Base-by-base conservation (phyloP, 768 basidiomycete genomes). In the Calvatia gigantea region DNA sequence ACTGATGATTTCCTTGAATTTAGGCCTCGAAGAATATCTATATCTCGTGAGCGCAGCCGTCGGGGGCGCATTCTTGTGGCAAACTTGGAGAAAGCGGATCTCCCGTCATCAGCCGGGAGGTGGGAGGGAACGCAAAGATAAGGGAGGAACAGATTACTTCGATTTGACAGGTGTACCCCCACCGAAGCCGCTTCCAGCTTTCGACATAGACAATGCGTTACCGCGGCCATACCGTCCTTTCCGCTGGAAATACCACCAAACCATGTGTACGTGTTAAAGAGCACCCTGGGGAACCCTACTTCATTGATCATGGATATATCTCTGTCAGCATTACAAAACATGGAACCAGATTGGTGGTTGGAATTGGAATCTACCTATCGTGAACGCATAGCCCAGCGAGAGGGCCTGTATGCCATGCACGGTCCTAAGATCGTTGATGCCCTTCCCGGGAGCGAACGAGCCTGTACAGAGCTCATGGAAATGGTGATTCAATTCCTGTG, bases 401-500 rank as follows among this genome's bases (percentile, higher is more conserved):
- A 70, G 56, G 58, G 64, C 25, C 67, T 81, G 7, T 72, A 76
- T 53, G 58, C 61, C 2, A 33, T 66, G 21, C 72, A 76, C 54
- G 76, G 76, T 5, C 72, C 71, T 41, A 61, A 64, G 2, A 67
- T 84, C 8, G 54, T 84, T 15, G 71, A 78, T 53, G 70, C 69
- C 3, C 64, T 79, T 3, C 80, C 81, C 0, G 81, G 80, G 31
- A 78, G 78, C 54, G 76, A 77, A 59, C 61, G 51, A 0, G 80
- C 80, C 0, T 81, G 79, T 59, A 61, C 61, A 27, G 83, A 85
- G 62, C 72, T 82, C 52, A 74, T 80, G 73, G 74, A 80, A 54
- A 81, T 79, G 73, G 76, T 79, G 33, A 69, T 85, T 39, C 79
- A 83, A 58, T 84, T 75, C 59, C 65, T 85, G 38, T 83, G 79